These are phyloP conservation scores for Biscogniauxia marginata DNA, from an alignment of 2,329 filamentous ascomycete species.

Conservation along the genomic window DNA sequence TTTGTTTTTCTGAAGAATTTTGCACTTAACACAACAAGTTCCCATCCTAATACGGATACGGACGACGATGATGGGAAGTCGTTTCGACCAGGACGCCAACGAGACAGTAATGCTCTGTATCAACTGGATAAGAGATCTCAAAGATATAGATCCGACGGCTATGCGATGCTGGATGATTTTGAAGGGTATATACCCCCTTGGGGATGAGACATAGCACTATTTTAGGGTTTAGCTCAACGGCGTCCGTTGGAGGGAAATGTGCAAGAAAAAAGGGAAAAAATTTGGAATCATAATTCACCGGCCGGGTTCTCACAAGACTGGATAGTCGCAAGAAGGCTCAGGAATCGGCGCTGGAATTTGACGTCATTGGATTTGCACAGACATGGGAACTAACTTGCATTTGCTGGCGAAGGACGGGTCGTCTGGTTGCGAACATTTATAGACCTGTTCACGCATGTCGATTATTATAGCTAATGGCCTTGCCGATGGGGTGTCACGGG, in stretches of 20 bases:
- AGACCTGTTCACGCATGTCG: background rate
- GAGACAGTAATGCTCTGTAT: constrained; percentile 52
- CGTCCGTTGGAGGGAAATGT: background rate
- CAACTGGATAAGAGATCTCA: constrained; percentile 60
- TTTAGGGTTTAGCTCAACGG: constrained; percentile 5
- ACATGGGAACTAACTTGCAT: background rate
- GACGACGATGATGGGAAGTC: constrained; percentile 44
- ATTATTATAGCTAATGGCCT: background rate
- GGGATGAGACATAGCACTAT: constrained; percentile 20
- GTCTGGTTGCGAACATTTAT: background rate
- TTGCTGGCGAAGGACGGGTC: background rate
- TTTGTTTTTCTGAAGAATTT: constrained; percentile 30
- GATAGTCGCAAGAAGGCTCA: background rate
- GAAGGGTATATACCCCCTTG: constrained; percentile 44
- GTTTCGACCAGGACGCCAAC: constrained; percentile 50
- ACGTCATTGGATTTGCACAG: background rate
- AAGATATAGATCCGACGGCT: constrained; percentile 52
- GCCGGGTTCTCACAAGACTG: background rate
- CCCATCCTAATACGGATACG: constrained; percentile 50
- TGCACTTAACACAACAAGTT: constrained; percentile 54
- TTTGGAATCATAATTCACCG: background rate
- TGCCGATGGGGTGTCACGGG: background rate
- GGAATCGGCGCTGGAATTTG: background rate
- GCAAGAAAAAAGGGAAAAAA: background rate
- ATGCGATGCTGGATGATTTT: constrained; percentile 56